phyloP scores from a whole-genome alignment of 2,329 filamentous ascomycete species.

The Trichothecium roseum region DNA sequence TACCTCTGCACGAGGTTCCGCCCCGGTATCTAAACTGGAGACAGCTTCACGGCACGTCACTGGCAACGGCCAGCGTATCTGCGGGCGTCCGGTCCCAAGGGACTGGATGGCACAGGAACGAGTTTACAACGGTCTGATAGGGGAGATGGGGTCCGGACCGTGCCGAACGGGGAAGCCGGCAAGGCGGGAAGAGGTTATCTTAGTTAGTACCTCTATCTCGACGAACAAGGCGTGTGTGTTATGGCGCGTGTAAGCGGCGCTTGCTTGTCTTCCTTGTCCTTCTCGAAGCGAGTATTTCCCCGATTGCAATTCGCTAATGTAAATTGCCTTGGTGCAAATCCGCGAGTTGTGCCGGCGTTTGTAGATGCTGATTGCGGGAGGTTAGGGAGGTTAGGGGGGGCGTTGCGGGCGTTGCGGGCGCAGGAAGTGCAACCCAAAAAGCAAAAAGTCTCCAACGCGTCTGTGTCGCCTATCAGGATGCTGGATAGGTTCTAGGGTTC shows the following conservation, averaged over 20 bases:
- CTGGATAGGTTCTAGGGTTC: slow-evolving; percentile 1
- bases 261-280: no score
- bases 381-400: slow-evolving; percentile 18
- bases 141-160: not conserved
- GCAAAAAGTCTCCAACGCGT: slow-evolving; percentile 13
- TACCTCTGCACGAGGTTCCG: slow-evolving; percentile 30
- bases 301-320: not conserved
- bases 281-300: no score
- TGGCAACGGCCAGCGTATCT: not conserved
- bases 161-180: not conserved
- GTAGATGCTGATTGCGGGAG: slow-evolving; percentile 12
- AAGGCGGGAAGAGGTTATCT: no score
- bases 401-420: slow-evolving; percentile 24
- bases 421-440: slow-evolving; percentile 14
- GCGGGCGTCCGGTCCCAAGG: slow-evolving; percentile 7
- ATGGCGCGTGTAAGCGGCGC: no score
- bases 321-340: slow-evolving; percentile 4
- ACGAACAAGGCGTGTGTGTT: no score
- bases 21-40: slow-evolving; percentile 3
- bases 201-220: no score
- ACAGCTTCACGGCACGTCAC: slow-evolving; percentile 12
- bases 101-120: no score
- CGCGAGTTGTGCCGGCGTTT: slow-evolving; percentile 8
- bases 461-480: slow-evolving; percentile 16
- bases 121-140: no score